These are phyloP conservation scores for Lodderomyces orthopsilosis DNA, from an alignment of 1,139 yeast genomes.

Conservation along the genomic window DNA sequence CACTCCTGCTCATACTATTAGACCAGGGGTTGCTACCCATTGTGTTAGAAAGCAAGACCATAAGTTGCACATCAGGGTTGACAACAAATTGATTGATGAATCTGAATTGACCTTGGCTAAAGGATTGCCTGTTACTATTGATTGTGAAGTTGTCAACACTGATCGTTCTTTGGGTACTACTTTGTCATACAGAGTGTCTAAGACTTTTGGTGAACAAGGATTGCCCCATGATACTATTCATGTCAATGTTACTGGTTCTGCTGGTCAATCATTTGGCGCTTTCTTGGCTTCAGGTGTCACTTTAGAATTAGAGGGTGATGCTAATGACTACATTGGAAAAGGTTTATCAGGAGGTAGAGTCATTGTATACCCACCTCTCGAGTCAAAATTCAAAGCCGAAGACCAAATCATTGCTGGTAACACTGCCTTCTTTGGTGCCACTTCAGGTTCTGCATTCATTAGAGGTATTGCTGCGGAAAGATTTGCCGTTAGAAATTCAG, in stretches of 20 bases:
- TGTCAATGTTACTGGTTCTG: conserved; percentile 86
- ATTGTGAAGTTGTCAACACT: conserved; percentile 88
- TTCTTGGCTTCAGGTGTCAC: conserved; percentile 96
- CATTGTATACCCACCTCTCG: conserved; percentile 87
- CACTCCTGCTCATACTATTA: conserved; percentile 93
- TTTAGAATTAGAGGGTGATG: conserved; percentile 93
- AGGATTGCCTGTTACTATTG: conserved; percentile 93
- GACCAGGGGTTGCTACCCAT: conserved; percentile 97
- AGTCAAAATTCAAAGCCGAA: conserved; percentile 83
- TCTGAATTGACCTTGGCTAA: conserved; percentile 89
- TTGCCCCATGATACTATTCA: conserved; percentile 95
- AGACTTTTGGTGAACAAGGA: conserved; percentile 89
- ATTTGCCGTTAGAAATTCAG: conserved; percentile 97
- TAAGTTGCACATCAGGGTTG: conserved; percentile 85
- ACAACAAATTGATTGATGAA: conserved; percentile 93
- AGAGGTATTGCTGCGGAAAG: conserved; percentile 99
- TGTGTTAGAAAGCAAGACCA: conserved; percentile 95
- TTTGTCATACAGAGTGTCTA: conserved; percentile 88
- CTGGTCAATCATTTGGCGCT: conserved; percentile 99
- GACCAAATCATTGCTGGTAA: conserved; percentile 96
- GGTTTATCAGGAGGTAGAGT: conserved; percentile 95
- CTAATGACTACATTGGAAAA: conserved; percentile 96
- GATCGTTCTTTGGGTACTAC: conserved; percentile 97
- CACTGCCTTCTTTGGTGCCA: conserved; percentile 97
- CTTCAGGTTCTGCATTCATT: conserved; percentile 89